phyloP scores from a whole-genome alignment of 768 basidiomycete genomes.

The Agaricus subrufescens region DNA sequence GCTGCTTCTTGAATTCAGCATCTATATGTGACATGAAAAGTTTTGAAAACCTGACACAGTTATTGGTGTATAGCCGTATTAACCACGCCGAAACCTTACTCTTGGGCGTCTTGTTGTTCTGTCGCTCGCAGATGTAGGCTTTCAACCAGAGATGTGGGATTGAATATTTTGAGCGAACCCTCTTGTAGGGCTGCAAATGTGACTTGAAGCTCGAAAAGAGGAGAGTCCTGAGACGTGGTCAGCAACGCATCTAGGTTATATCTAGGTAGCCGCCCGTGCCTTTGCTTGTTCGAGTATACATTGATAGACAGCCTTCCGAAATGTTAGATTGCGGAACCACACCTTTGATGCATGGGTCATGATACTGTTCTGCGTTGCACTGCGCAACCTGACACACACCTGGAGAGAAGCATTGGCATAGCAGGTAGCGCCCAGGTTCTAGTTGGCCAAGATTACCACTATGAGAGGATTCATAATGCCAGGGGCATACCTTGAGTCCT shows the following conservation, averaged over 20 bases:
- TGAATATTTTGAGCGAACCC: conserved; percentile 64
- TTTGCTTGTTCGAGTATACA: conserved; percentile 58
- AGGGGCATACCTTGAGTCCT: conserved; percentile 60
- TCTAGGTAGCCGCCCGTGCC: conserved; percentile 17
- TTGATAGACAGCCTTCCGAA: conserved; percentile 78
- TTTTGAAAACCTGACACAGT: conserved; percentile 73
- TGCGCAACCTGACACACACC: conserved; percentile 30
- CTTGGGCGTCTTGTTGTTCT: conserved; percentile 96
- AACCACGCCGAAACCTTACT: conserved; percentile 44
- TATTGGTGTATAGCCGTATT: conserved; percentile 3
- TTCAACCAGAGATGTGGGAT: conserved; percentile 82
- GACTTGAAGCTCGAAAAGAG: conserved; percentile 72
- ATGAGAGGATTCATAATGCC: background rate
- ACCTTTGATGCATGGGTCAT: conserved; percentile 43
- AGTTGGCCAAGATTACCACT: conserved; percentile 1
- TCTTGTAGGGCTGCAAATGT: conserved; percentile 85
- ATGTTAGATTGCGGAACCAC: conserved; percentile 85
- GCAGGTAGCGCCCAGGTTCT: conserved; percentile 97
- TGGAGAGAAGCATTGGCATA: conserved; percentile 96
- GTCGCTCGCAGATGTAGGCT: conserved; percentile 74
- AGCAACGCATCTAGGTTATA: background rate
- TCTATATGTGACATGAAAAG: conserved; percentile 90
- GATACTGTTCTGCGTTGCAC: background rate
- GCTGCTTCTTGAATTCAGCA: conserved; percentile 82
- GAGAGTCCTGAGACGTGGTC: conserved; percentile 52